Percentiles rank a stretch among this genome's conserved stretches.
Conservation (phyloP, 768 basidiomycete species). For the Amanita thiersii region DNA sequence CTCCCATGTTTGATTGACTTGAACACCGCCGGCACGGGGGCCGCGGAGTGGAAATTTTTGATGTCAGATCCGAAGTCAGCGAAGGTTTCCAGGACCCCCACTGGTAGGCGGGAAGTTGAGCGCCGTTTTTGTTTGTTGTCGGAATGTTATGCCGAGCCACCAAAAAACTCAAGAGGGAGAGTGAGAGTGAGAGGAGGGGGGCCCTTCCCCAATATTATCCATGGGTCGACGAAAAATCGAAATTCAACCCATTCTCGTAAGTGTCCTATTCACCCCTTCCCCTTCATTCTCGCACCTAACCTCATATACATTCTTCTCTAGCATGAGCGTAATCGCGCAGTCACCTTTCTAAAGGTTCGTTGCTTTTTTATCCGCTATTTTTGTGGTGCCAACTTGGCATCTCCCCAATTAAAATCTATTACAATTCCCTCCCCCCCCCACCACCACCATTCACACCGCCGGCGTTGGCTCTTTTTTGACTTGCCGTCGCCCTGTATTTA, state of each 20-base stretch:
- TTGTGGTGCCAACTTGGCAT: conserved; percentile 40
- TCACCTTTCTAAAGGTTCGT: conserved; percentile 85
- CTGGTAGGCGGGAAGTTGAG: neutral
- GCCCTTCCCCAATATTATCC: neutral
- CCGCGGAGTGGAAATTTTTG: too few relatives aligned
- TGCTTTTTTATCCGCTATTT: conserved; percentile 48
- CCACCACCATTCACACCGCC: conserved; percentile 17
- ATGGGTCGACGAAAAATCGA: neutral
- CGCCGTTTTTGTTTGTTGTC: neutral
- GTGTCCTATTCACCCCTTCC: conserved; percentile 21
- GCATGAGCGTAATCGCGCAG: conserved; percentile 88
- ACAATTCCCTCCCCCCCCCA: conserved; percentile 27
- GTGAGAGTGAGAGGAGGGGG: too few relatives aligned
- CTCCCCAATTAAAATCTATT: too few relatives aligned
- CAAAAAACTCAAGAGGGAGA: too few relatives aligned
- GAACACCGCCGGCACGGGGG: too few relatives aligned
- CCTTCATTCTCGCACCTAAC: conserved; percentile 11
- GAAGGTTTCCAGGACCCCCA: too few relatives aligned
- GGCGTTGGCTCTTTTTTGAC: too few relatives aligned
- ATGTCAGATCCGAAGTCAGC: too few relatives aligned
- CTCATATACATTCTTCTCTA: conserved; percentile 43
- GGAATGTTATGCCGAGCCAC: neutral
- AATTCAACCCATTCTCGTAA: conserved; percentile 40
- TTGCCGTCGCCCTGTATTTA: too few relatives aligned
- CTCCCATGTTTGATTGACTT: too few relatives aligned